Evolutionary conservation across 495 filamentous ascomycete species (phyloP), one percentile per base, ranked within the genome.

Genomic region (Xylaria castorea): DNA sequence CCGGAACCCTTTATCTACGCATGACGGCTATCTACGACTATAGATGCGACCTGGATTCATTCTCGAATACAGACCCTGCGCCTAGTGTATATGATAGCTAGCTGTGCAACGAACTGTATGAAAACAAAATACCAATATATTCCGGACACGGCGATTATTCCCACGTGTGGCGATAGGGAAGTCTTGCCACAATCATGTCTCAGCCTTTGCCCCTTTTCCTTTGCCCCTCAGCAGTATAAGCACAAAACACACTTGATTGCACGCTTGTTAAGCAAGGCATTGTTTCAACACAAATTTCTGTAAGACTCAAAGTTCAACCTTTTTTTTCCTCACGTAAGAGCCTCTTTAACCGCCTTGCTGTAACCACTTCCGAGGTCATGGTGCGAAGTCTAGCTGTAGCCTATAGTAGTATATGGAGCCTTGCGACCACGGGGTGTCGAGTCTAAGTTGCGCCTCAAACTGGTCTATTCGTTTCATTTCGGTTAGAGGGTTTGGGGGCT

Each of bases 161-260:
- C 5, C 42, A 36, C 30, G 11, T 38, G 64, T 67, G 64, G 16
- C 46, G 32, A 44, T 38, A 61, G 44, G 30, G 20, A 53, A 34
- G 46, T 7, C 30, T 67, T 67, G 66, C 61, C 36, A 64, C 38
- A 18, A 20, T 30, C 18, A 38, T 42, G 20, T 63, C 34, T 22
- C 61, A 20, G 61, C 9, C 58, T 64, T 42, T 44, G 12, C 36
- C 65, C 36, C 34, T 57, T 68, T 42, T 22, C 64, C 46, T 40
- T 64, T 64, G 22, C 38, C 40, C 61, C 58, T 51, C 11, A 38
- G 25, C 2, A 63, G 32, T 22, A 63, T 16, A 22, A 40, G 18
- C 18, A 40, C 12, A 5, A n/a, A 44, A 61, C 57, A 20, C 30
- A 20, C 30, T 20, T 36, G 18, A 42, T 42, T 27, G 9, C 1